Evolutionary conservation across 2,329 filamentous ascomycete genomes (phyloP).

Genomic region (Lithohypha guttulata): DNA sequence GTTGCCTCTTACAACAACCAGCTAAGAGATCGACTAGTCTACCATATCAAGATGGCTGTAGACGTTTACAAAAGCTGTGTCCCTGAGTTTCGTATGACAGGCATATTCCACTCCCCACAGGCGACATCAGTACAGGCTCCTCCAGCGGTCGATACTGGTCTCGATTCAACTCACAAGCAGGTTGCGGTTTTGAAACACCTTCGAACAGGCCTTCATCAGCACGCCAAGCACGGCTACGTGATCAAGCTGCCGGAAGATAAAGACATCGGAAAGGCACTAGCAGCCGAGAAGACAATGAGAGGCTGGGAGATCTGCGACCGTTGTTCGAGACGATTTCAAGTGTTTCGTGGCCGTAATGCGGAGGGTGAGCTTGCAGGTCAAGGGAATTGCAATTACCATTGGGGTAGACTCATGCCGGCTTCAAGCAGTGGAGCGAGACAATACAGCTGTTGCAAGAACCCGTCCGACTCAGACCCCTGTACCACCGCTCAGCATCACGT

Average conservation of each 20-base stretch:
- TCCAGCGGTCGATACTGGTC: constrained; percentile 32
- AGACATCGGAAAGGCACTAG: constrained; percentile 55
- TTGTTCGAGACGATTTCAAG: constrained; percentile 76
- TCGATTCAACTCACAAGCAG: constrained; percentile 55
- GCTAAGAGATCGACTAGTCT: constrained; percentile 17
- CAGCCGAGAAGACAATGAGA: constrained; percentile 54
- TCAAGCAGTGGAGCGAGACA: constrained; percentile 47
- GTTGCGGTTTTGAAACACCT: constrained; percentile 52
- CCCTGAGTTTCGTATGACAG: constrained; percentile 34
- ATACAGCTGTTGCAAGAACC: constrained; percentile 70
- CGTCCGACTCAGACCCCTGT: constrained; percentile 65
- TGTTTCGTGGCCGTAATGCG: constrained; percentile 74
- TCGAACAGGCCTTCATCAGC: constrained; percentile 50
- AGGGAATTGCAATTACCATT: constrained; percentile 72
- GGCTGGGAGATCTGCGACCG: constrained; percentile 86
- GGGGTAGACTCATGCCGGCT: constrained; percentile 50
- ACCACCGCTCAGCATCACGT: constrained; percentile 63
- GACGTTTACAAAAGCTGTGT: constrained; percentile 54
- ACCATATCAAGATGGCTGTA: constrained; percentile 62
- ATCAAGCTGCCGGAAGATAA: constrained; percentile 52
- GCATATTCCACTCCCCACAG: neutral
- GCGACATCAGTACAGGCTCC: constrained; percentile 13
- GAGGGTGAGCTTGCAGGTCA: constrained; percentile 67
- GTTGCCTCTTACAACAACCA: constrained; percentile 5
- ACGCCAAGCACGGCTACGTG: constrained; percentile 68